Conservation (phyloP, 768 basidiomycete species). For the Russula sp. region DNA sequence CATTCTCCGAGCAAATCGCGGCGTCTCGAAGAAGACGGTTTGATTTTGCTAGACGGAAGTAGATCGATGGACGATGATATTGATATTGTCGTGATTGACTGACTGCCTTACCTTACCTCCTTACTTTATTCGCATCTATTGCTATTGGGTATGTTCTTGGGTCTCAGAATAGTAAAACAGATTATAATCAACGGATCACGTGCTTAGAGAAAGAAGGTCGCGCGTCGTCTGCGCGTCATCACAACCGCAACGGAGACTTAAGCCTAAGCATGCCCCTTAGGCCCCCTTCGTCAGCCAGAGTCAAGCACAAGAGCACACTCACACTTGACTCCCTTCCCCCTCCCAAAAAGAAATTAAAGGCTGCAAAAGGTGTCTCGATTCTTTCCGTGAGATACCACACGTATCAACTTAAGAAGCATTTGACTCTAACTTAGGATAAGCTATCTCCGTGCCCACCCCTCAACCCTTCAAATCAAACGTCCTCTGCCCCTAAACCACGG, state of each 20-base stretch:
- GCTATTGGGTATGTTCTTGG: conserved; percentile 16
- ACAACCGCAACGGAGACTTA: neutral
- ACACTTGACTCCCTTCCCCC: conserved; percentile 25
- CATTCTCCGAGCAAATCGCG: conserved; percentile 62
- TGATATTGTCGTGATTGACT: conserved; percentile 57
- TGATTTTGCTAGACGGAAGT: conserved; percentile 61
- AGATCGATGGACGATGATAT: conserved; percentile 51
- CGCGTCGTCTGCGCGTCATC: neutral
- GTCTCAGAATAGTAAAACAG: neutral
- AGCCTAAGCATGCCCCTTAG: conserved; percentile 22
- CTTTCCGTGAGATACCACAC: conserved; percentile 17
- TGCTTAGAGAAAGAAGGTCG: neutral
- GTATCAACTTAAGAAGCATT: neutral
- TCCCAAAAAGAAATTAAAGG: conserved; percentile 24
- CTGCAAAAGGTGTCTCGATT: conserved; percentile 15
- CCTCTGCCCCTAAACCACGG: neutral
- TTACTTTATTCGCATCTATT: conserved; percentile 27
- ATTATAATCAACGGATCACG: conserved; percentile 4
- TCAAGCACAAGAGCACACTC: conserved; percentile 28
- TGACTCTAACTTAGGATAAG: conserved; percentile 21
- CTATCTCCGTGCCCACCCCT: conserved; percentile 11
- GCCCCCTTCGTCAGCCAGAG: neutral
- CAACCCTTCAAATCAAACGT: conserved; percentile 8
- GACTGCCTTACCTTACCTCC: conserved; percentile 26
- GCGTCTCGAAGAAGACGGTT: conserved; percentile 68